These are phyloP conservation scores for Perkinsela sp. DNA, from an alignment of 208 protist species.

Conservation along the genomic window DNA sequence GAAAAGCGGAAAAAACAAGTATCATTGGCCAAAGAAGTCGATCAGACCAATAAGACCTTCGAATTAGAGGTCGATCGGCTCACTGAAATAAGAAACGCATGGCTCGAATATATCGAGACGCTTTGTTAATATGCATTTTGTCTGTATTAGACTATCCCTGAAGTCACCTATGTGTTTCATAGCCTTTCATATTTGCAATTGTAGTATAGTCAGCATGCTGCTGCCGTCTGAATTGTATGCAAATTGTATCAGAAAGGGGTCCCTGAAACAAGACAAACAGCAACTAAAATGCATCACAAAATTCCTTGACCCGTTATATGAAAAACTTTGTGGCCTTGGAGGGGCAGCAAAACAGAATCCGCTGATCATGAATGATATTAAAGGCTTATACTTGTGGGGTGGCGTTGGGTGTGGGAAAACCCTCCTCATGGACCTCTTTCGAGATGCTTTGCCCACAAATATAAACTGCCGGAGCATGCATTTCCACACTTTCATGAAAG, in stretches of 20 bases:
- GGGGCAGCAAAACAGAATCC: background rate
- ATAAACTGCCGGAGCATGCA: constrained; percentile 66
- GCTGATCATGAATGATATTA: constrained; percentile 9
- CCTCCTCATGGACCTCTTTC: constrained; percentile 81
- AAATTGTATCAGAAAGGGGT: background rate
- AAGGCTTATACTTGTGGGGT: constrained; percentile 73
- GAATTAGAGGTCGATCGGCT: background rate
- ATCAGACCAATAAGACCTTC: too few relatives aligned
- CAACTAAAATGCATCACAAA: background rate
- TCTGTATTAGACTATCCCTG: background rate
- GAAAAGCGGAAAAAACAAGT: too few relatives aligned
- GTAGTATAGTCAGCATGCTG: too few relatives aligned
- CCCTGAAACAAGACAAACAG: background rate
- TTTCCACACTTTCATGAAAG: constrained; percentile 83
- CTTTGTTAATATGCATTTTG: background rate
- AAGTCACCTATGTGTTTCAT: background rate
- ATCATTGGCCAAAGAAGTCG: too few relatives aligned
- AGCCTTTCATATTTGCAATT: too few relatives aligned
- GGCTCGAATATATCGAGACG: background rate
- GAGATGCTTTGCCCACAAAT: constrained; percentile 23
- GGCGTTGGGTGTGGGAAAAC: constrained; percentile 84
- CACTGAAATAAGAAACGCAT: background rate
- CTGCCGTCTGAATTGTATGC: background rate
- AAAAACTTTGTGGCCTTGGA: background rate
- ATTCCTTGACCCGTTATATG: background rate